Base-by-base conservation (phyloP, 371 early-diverging fungal genomes). In the Funneliformis caledonium region DNA sequence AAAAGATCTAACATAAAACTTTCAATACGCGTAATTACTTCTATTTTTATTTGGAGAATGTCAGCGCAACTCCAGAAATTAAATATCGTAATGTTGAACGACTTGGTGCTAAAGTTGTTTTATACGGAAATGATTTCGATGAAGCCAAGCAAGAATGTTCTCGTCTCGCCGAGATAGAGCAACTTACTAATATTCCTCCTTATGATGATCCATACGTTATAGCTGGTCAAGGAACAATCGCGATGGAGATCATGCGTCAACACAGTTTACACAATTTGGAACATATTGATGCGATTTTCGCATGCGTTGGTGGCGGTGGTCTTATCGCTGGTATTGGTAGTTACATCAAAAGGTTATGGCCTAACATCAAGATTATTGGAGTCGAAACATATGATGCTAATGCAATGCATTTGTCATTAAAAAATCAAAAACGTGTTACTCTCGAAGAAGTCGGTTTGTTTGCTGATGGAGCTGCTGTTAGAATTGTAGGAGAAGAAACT, bases 191-290 rank as follows among this genome's bases (percentile, higher is more conserved):
- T 85, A 97, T 99, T 81, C 98, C 97, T 9, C 98, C 99, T 2
- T 99, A 94, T 85, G 99, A 98, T 83, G 97, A 98, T 83, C 97
- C 99, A 2, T 94, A 95, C 84, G 97, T 99, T 37, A 99, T 99
- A 87, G 99, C 99, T 22, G 98, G 99, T 10, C 99, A 99, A 86
- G 99, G 98, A 42, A 99, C 99, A 7, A 91, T 97, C 70, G 99
- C 92, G 45, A 90, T 97, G 82, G 99, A 99, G 88, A 93, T 99
- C 48, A 82, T 97, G 78, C 88, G 96, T 62, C 98, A 98, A 85
- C 85, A 88, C 76, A 37, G 37, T 37, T 37, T 37, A 85, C 85
- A 88, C 19, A 87, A 88, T 73, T 62, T 88, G 56, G 83, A 86
- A 6, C 88, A 93, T 69, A 92, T 97, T 78, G 91, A 94, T 33